Evolutionary conservation across 352 stramenopile genomes (phyloP), one percentile per base, ranked within the genome.

Genomic region (Globisporangium sylvaticum): DNA sequence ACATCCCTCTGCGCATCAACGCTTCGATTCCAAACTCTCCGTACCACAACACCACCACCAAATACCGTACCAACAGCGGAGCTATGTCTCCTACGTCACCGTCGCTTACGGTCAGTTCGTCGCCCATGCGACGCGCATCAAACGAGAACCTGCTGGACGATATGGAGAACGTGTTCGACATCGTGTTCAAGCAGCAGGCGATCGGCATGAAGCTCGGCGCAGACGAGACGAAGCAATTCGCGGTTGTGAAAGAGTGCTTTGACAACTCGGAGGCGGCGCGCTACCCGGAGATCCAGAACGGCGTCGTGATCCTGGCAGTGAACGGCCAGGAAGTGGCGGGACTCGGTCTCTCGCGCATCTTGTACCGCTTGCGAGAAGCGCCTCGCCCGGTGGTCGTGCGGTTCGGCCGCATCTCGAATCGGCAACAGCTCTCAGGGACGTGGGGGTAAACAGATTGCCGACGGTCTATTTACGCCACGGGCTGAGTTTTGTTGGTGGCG

Each of bases 171-270:
- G 78, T 93, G 14, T 94, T 94, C 52, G 86, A 94, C 64, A 87
- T 94, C 68, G 86, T 94, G 39, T 94, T 94, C 75, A 91, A 90
- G 71, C 84, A 94, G 71, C 85, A 92, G 58, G 72, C 84, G 24
- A 92, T 94, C 68, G 86, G 86, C 8, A 87, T 94, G 80, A 92
- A 92, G 67, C 83, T 94, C 37, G 84, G 81, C 9, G 72, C 79
- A 3, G 87, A 94, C 63, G 83, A 91, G 34, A 75, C 64, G 27
- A 82, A 80, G 68, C 84, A 87, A 69, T 94, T 89, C 39, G 84
- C 85, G 0, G 81, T 93, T 60, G 87, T 95, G 10, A 91, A 92
- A 57, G 87, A 95, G 69, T 95, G 87, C 44, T 84, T 95, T 53
- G 83, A 90, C 57, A 81, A 80, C 18, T 87, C 79, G 14, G 87